These are phyloP conservation scores for Stachybotrys echinatus DNA, from an alignment of 2,329 filamentous ascomycete species.

Conservation along the genomic window DNA sequence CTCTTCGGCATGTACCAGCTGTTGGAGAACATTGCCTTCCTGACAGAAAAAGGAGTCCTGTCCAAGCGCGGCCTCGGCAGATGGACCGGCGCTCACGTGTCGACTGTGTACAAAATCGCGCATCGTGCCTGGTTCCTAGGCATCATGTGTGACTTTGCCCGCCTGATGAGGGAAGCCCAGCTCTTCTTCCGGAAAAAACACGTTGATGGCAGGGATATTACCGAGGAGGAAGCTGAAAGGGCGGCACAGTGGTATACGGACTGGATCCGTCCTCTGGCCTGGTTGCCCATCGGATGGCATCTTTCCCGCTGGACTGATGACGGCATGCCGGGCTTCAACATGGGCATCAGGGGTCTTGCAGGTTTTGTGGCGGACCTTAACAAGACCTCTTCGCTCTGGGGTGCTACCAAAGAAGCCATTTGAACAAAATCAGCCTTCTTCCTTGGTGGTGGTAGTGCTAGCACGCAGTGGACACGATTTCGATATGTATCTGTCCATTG, in stretches of 20 bases:
- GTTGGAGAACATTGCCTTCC: conserved; percentile 1
- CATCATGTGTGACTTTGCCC: neutral
- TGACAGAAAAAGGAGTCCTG: neutral
- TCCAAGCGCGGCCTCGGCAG: neutral
- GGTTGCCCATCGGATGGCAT: conserved; percentile 1
- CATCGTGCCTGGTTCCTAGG: neutral
- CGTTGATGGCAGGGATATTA: neutral
- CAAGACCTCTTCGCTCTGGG: neutral
- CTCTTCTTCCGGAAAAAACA: neutral
- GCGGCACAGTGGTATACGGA: neutral
- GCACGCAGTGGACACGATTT: neutral
- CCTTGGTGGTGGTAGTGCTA: neutral
- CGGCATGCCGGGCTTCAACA: neutral
- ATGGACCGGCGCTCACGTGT: neutral
- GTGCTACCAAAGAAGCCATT: neutral
- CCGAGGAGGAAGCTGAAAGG: neutral
- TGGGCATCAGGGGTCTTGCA: neutral
- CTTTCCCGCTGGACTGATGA: neutral
- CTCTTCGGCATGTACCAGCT: neutral
- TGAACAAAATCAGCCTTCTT: neutral
- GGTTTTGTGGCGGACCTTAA: neutral
- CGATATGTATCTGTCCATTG: neutral
- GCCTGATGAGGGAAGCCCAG: neutral
- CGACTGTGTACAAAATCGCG: neutral
- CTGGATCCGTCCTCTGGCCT: neutral